phyloP scores from a whole-genome alignment of 495 filamentous ascomycete species.

The Podospora sp. region DNA sequence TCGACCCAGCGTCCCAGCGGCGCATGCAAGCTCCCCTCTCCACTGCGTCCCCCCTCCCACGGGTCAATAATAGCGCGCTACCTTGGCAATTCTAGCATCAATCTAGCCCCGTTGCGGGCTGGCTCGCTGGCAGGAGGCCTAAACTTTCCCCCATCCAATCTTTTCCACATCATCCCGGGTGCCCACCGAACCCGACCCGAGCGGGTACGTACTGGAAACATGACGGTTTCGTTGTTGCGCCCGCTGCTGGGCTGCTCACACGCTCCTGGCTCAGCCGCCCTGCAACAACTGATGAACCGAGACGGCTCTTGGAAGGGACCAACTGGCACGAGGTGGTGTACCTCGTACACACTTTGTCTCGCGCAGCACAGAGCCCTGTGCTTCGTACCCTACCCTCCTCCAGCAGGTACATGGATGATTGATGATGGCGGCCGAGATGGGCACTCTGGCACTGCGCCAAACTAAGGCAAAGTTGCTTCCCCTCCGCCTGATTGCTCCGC shows the following conservation, averaged over 20 bases:
- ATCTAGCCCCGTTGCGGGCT: conserved; percentile 24
- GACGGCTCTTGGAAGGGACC: conserved; percentile 5
- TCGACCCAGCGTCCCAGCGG: background rate
- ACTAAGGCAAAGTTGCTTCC: conserved; percentile 16
- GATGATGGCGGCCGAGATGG: conserved; percentile 1
- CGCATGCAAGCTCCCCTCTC: conserved; percentile 19
- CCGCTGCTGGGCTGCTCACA: background rate
- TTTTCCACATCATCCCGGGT: conserved; percentile 18
- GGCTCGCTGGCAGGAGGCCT: conserved; percentile 17
- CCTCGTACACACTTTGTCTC: conserved; percentile 7
- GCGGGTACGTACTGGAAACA: conserved; percentile 19
- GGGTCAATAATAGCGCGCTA: conserved; percentile 23
- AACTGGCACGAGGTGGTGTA: background rate
- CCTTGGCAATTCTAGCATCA: conserved; percentile 26
- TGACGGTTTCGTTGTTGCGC: conserved; percentile 10
- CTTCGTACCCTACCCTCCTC: background rate
- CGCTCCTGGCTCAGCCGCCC: conserved; percentile 14
- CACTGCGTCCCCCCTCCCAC: conserved; percentile 9
- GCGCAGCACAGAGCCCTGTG: background rate
- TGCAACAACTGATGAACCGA: background rate
- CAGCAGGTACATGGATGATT: conserved; percentile 6
- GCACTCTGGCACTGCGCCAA: conserved; percentile 12
- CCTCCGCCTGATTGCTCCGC: conserved; percentile 35
- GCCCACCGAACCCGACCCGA: conserved; percentile 23
- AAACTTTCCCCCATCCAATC: conserved; percentile 27